These are phyloP conservation scores for Colletotrichum incanum DNA, from an alignment of 2,329 filamentous ascomycete genomes.

Conservation along the genomic window DNA sequence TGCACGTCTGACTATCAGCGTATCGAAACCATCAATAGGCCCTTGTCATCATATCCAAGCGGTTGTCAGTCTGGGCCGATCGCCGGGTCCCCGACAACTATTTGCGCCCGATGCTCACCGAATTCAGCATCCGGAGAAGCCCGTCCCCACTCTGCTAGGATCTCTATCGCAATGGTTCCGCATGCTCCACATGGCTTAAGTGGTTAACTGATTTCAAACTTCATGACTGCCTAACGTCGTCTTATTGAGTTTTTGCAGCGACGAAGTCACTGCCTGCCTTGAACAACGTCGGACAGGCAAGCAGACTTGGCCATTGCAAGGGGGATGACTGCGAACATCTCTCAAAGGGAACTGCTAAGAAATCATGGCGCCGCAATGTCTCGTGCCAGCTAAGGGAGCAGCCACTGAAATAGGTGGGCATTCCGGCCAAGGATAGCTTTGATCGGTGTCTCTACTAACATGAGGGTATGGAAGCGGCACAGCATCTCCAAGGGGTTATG, in stretches of 20 bases:
- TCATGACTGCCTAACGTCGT: no score
- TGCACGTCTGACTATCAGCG: conserved; percentile 6
- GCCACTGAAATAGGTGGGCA: no score
- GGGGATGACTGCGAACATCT: no score
- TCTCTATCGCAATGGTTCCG: background rate
- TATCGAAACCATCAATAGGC: background rate
- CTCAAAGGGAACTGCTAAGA: no score
- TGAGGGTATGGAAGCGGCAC: no score
- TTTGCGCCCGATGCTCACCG: background rate
- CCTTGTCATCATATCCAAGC: conserved; percentile 24
- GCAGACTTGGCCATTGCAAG: background rate
- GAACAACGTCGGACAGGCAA: background rate
- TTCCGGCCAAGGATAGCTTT: no score
- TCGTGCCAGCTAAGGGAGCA: no score
- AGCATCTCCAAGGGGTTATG: no score
- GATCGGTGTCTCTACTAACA: no score
- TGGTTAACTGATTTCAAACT: background rate
- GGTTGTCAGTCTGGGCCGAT: conserved; percentile 6
- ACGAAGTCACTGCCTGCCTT: conserved; percentile 20
- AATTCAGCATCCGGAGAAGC: conserved; percentile 17
- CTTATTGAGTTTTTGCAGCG: background rate
- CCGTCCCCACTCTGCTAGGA: conserved; percentile 15
- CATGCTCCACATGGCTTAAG: conserved; percentile 1
- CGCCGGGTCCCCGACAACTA: background rate
- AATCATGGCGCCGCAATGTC: no score